Evolutionary conservation across 2,329 filamentous ascomycete species (phyloP).

Genomic region (Alternaria consortialis): DNA sequence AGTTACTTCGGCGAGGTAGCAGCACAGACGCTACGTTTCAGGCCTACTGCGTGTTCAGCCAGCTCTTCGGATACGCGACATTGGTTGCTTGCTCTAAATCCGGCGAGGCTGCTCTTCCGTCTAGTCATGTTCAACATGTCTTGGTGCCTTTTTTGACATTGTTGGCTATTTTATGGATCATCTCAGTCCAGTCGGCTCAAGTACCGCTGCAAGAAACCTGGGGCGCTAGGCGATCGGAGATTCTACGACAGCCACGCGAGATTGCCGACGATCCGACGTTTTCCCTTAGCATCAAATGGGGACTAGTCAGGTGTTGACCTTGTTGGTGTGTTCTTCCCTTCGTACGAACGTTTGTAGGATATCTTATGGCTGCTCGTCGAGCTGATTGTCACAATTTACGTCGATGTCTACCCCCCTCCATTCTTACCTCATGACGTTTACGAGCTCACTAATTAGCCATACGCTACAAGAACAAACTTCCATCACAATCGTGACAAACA

Average conservation of each 20-base stretch:
- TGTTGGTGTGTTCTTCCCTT: not conserved
- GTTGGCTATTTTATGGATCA: not conserved
- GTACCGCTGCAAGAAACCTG: not conserved
- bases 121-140: not conserved
- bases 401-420: not conserved
- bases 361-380: not conserved
- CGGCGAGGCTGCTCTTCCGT: not conserved
- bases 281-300: not conserved
- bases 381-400: not conserved
- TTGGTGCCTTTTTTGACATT: not conserved
- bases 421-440: not conserved
- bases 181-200: not conserved
- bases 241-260: not conserved
- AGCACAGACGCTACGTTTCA: not conserved
- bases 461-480: not conserved
- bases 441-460: not conserved
- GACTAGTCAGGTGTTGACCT: not conserved
- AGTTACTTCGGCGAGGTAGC: conserved; percentile 1
- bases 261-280: not conserved
- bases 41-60: not conserved
- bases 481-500: conserved; percentile 1
- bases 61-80: not conserved
- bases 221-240: not conserved
- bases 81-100: not conserved
- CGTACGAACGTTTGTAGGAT: not conserved